These are phyloP conservation scores for Picochlorum sp. DNA, from an alignment of 139 green algal species.

Conservation along the genomic window DNA sequence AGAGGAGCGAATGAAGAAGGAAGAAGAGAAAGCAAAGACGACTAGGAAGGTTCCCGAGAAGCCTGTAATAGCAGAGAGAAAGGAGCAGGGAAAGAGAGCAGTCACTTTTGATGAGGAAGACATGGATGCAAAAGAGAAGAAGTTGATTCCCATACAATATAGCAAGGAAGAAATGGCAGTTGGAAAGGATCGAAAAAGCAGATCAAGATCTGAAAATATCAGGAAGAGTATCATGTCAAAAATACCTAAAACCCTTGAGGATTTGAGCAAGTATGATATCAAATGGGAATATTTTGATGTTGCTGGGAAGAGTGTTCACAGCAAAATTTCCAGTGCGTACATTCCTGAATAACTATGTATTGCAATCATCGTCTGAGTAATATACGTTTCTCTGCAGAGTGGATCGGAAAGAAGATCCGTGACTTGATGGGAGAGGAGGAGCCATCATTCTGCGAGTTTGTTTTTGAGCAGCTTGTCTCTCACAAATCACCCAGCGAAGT, in stretches of 20 bases:
- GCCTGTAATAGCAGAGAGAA: neutral
- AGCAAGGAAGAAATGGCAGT: constrained; percentile 62
- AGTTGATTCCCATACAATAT: constrained; percentile 57
- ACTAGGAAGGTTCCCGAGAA: neutral
- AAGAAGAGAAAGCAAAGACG: constrained; percentile 2
- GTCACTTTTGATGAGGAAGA: constrained; percentile 2
- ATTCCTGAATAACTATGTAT: neutral
- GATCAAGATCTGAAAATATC: constrained; percentile 3
- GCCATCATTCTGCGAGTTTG: constrained; percentile 27
- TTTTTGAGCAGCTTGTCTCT: constrained; percentile 48
- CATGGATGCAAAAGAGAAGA: constrained; percentile 26
- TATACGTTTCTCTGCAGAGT: constrained; percentile 26
- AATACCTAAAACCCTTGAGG: constrained; percentile 64
- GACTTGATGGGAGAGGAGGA: constrained; percentile 65
- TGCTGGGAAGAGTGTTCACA: constrained; percentile 18
- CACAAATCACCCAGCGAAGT: constrained; percentile 17
- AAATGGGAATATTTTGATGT: constrained; percentile 67
- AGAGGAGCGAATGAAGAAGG: neutral
- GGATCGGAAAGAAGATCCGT: constrained; percentile 71
- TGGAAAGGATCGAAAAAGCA: constrained; percentile 6
- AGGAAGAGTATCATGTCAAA: constrained; percentile 55
- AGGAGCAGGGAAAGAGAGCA: neutral
- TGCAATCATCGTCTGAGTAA: neutral
- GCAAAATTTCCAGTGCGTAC: constrained; percentile 27
- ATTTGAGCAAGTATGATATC: constrained; percentile 60